A percentile compares a stretch with the other conserved stretches of the same genome.
Conservation (phyloP, 2,329 filamentous ascomycete species). For the Sporothrix euskadiensis region DNA sequence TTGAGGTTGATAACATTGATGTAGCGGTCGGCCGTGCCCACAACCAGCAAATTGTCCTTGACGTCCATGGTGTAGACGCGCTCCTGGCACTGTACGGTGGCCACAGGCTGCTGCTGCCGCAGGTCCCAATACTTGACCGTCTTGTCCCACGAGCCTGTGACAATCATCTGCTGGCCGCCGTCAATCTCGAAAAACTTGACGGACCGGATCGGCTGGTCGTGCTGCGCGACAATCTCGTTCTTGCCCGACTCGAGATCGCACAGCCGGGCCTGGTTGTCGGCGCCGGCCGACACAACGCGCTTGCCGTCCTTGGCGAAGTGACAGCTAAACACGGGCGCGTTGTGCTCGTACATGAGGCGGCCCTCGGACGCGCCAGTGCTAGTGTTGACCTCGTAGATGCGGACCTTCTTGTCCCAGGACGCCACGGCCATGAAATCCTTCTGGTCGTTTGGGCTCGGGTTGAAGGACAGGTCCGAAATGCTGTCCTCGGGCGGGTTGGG, state of each 20-base stretch:
- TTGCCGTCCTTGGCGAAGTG: slow-evolving; percentile 95
- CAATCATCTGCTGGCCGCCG: slow-evolving; percentile 74
- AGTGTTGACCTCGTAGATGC: slow-evolving; percentile 86
- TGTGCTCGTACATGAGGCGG: slow-evolving; percentile 82
- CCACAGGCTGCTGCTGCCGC: slow-evolving; percentile 64
- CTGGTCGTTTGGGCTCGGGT: slow-evolving; percentile 51
- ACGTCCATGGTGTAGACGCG: slow-evolving; percentile 91
- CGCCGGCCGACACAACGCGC: slow-evolving; percentile 82
- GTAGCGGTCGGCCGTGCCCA: slow-evolving; percentile 91
- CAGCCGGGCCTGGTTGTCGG: slow-evolving; percentile 87
- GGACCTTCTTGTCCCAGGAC: slow-evolving; percentile 97
- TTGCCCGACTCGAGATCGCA: slow-evolving; percentile 74
- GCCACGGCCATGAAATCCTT: slow-evolving; percentile 81
- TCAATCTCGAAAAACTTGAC: slow-evolving; percentile 75
- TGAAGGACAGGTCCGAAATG: slow-evolving; percentile 82
- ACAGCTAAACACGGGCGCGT: slow-evolving; percentile 78
- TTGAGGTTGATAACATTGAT: slow-evolving; percentile 93
- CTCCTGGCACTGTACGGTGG: slow-evolving; percentile 68
- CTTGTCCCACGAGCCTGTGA: slow-evolving; percentile 92
- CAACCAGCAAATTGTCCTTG: slow-evolving; percentile 80
- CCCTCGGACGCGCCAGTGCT: slow-evolving; percentile 74
- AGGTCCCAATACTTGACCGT: slow-evolving; percentile 88
- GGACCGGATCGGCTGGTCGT: slow-evolving; percentile 78
- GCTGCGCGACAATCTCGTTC: slow-evolving; percentile 73
- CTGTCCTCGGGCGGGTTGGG: slow-evolving; percentile 80